These are phyloP conservation scores for Rhizodiscina lignyota DNA, from an alignment of 495 filamentous ascomycete genomes.

Conservation along the genomic window DNA sequence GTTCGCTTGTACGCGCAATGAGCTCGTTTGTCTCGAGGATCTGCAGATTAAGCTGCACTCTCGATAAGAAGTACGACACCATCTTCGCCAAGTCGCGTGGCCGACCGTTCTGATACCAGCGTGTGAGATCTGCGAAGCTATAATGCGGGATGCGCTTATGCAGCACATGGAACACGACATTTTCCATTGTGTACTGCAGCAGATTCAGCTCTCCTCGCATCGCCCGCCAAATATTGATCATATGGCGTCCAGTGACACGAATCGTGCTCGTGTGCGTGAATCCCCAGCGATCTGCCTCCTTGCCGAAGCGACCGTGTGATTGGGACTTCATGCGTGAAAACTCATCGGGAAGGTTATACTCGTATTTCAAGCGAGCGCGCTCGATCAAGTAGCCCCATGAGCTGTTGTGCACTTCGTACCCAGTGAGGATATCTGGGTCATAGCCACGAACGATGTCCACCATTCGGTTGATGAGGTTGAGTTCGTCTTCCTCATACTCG, in stretches of 20 bases:
- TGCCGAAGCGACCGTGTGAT: slow-evolving; percentile 66
- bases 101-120: slow-evolving; percentile 57
- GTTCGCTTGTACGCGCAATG: slow-evolving; percentile 79
- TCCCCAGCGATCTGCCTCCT: slow-evolving; percentile 78
- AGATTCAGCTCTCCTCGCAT: slow-evolving; percentile 85
- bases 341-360: slow-evolving; percentile 78
- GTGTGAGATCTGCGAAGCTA: slow-evolving; percentile 54
- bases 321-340: slow-evolving; percentile 75
- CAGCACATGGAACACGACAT: slow-evolving; percentile 83
- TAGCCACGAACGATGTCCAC: slow-evolving; percentile 69
- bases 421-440: slow-evolving; percentile 89
- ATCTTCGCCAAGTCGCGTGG: slow-evolving; percentile 56
- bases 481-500: slow-evolving; percentile 58
- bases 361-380: slow-evolving; percentile 69
- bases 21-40: slow-evolving; percentile 86
- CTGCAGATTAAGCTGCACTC: slow-evolving; percentile 72
- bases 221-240: slow-evolving; percentile 94
- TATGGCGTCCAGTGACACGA: slow-evolving; percentile 75
- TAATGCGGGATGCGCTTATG: slow-evolving; percentile 90
- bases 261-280: slow-evolving; percentile 83
- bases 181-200: slow-evolving; percentile 91
- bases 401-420: slow-evolving; percentile 83
- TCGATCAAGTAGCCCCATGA: slow-evolving; percentile 96
- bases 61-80: slow-evolving; percentile 57
- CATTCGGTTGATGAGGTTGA: slow-evolving; percentile 66